These are phyloP conservation scores for Lasiosphaeria hispida DNA, from an alignment of 495 filamentous ascomycete genomes.

Conservation along the genomic window DNA sequence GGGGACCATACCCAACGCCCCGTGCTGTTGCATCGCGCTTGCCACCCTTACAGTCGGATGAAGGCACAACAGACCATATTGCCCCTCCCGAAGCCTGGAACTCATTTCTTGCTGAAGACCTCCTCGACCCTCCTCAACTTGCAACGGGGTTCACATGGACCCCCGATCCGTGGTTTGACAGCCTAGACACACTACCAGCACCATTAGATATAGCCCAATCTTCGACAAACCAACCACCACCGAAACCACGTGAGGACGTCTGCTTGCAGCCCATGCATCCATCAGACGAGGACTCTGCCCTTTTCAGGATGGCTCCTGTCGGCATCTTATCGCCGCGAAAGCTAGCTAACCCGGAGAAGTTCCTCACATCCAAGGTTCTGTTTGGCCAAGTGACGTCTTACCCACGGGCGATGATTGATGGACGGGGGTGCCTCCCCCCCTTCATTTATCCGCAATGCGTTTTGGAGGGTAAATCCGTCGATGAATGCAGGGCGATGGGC, in stretches of 20 bases:
- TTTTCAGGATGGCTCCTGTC: neutral
- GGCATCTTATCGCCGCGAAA: neutral
- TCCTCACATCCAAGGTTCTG: conserved; percentile 6
- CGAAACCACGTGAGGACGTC: no score
- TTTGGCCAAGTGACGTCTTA: conserved; percentile 10
- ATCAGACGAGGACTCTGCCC: neutral
- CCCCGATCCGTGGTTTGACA: no score
- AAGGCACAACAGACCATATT: neutral
- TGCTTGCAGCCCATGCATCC: neutral
- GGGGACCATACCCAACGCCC: neutral
- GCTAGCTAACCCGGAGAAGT: neutral
- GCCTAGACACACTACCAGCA: no score
- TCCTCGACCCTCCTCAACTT: no score
- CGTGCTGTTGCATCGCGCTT: neutral
- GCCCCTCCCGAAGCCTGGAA: no score
- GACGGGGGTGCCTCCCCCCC: neutral
- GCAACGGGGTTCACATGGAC: no score
- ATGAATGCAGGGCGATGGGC: neutral
- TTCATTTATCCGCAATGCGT: conserved; percentile 11
- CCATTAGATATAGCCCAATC: no score
- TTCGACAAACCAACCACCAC: no score
- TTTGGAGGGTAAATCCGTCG: neutral
- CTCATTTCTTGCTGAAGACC: no score
- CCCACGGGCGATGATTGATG: conserved; percentile 2
- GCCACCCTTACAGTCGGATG: neutral